Base-by-base conservation (phyloP, 2,329 filamentous ascomycete genomes). In the Pyricularia pennisetigena region DNA sequence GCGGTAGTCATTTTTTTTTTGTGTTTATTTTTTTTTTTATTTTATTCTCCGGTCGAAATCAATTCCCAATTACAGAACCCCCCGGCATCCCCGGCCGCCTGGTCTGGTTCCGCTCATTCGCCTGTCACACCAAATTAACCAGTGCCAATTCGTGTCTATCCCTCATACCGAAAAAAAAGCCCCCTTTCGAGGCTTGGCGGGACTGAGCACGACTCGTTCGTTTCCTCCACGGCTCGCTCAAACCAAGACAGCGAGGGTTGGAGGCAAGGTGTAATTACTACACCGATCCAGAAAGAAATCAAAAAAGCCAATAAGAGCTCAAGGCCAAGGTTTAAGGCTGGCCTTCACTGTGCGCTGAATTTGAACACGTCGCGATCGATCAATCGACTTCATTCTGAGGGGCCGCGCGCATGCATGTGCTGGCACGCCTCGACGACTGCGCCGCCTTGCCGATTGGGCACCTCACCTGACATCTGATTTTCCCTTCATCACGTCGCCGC, bases 241-340 rank as follows among this genome's bases (percentile, higher is more conserved):
- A 20, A n/a, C 41, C 41, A 49, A 49, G 41, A 8, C 41, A 49
- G 41, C 20, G 41, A 61, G 57, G 57, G 57, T 5, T 7, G 57
- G 41, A 49, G n/a, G 41, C 41, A 49, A 49, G 41, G 41, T 49
- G 41, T 35, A 7, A n/a, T n/a, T 35, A 49, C 41, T 49, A 49
- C 41, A 49, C 41, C 41, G 41, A 49, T 10, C 41, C 41, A 49
- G 20, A 49, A n/a, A 49, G 41, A 49, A 49, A 49, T 6, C 16
- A 49, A 49, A 49, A 49, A 49, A n/a, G 41, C 41, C 41, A n/a
- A n/a, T 49, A 49, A n/a, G 41, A 9, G 24, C 59, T 29, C 26
- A 62, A 62, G 59, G 59, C 59, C 59, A 62, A 62, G 59, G 23
- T 23, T 23, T 62, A 62, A 62, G 59, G 59, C 59, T 62, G 59